These are phyloP conservation scores for Amanita fuliginea DNA, from an alignment of 768 basidiomycete genomes.

Conservation along the genomic window DNA sequence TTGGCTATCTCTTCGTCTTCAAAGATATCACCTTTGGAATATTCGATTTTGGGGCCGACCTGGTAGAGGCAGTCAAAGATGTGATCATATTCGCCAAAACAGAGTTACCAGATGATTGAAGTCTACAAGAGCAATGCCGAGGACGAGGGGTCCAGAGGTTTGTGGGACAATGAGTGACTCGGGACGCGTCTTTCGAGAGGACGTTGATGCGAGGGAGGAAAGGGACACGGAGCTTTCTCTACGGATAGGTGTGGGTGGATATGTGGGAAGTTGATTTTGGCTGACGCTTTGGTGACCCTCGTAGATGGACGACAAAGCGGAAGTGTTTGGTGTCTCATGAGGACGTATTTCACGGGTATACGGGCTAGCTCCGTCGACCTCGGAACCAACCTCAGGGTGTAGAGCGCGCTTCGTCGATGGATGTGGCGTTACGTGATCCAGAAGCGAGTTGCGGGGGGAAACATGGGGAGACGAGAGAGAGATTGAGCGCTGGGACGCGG, in stretches of 20 bases:
- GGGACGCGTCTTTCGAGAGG: conserved; percentile 64
- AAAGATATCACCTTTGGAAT: conserved; percentile 66
- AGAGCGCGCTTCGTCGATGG: conserved; percentile 29
- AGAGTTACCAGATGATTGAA: conserved; percentile 80
- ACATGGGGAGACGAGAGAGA: conserved; percentile 54
- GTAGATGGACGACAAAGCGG: conserved; percentile 35
- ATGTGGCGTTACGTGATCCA: conserved; percentile 9
- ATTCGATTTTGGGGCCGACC: conserved; percentile 91
- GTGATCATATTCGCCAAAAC: background rate
- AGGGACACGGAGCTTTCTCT: conserved; percentile 43
- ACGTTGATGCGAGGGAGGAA: conserved; percentile 51
- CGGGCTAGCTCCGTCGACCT: conserved; percentile 41
- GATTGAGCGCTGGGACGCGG: conserved; percentile 71
- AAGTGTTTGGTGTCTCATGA: conserved; percentile 40
- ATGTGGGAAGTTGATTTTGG: conserved; percentile 30
- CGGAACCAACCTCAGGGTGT: conserved; percentile 44
- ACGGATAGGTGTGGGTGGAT: conserved; percentile 43
- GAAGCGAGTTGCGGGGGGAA: conserved; percentile 36
- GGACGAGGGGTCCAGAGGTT: conserved; percentile 48
- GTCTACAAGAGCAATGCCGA: conserved; percentile 88
- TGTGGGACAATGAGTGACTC: conserved; percentile 66
- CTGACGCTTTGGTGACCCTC: conserved; percentile 25
- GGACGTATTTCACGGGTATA: conserved; percentile 29
- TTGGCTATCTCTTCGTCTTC: conserved; percentile 78
- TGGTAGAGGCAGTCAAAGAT: conserved; percentile 20